phyloP scores from a whole-genome alignment of 139 green algal species.

The Chlorella ohadii region DNA sequence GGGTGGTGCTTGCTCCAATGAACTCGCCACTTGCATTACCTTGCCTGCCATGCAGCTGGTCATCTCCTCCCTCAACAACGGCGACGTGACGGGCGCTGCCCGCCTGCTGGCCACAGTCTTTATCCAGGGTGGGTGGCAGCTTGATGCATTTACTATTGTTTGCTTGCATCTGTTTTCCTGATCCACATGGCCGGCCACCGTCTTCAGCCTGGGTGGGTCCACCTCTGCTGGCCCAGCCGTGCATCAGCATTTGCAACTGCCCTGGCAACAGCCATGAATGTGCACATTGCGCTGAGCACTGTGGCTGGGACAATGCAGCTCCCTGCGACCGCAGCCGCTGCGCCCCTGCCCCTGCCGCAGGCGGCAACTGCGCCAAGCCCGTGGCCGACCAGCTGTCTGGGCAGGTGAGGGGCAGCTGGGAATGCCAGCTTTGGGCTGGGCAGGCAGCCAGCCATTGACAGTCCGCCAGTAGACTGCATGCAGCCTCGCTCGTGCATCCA shows the following conservation, averaged over 20 bases:
- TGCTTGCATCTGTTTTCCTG: too few relatives aligned
- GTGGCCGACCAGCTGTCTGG: constrained; percentile 1
- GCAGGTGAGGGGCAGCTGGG: too few relatives aligned
- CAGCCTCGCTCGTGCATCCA: too few relatives aligned
- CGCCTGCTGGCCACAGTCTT: constrained; percentile 17
- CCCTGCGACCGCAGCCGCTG: too few relatives aligned
- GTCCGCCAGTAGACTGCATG: too few relatives aligned
- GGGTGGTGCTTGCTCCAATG: not conserved
- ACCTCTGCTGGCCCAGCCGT: not conserved
- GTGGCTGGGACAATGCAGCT: too few relatives aligned
- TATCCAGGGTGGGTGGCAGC: constrained; percentile 15
- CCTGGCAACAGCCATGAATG: too few relatives aligned
- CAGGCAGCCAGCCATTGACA: too few relatives aligned
- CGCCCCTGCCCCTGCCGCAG: not conserved
- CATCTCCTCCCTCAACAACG: not conserved
- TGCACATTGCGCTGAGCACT: too few relatives aligned
- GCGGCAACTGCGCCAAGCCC: not conserved
- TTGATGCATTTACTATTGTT: too few relatives aligned
- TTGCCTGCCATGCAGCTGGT: not conserved
- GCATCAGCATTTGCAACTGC: too few relatives aligned
- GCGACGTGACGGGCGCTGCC: not conserved
- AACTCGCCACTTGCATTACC: not conserved
- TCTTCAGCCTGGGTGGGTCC: constrained; percentile 17
- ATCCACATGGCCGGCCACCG: not conserved
- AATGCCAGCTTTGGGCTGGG: too few relatives aligned